Percentiles rank a stretch among this genome's conserved stretches.
These are phyloP conservation scores for Aspergillus tubingensis DNA, from an alignment of 2,329 filamentous ascomycete genomes.

Conservation along the genomic window DNA sequence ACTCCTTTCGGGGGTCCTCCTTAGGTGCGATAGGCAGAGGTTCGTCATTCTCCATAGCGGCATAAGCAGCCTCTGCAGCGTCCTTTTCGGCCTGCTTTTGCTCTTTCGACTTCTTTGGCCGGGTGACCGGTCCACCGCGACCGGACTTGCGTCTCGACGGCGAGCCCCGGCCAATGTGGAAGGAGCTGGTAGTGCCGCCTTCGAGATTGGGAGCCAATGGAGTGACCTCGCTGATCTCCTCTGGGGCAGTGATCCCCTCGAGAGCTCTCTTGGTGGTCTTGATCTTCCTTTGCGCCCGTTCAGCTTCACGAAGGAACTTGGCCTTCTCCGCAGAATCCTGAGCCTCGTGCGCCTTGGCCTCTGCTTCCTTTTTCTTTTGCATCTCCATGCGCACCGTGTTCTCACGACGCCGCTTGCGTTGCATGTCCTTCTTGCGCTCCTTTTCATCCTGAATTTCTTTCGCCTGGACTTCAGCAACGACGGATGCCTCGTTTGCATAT, in stretches of 20 bases:
- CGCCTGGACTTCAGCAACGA: conserved; percentile 82
- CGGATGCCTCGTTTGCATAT: conserved; percentile 74
- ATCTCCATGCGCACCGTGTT: conserved; percentile 88
- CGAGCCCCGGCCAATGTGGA: conserved; percentile 66
- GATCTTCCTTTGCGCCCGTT: conserved; percentile 89
- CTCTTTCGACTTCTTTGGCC: conserved; percentile 85
- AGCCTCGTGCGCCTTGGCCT: conserved; percentile 74
- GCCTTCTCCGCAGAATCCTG: conserved; percentile 80
- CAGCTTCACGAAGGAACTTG: conserved; percentile 80
- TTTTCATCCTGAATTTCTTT: conserved; percentile 93
- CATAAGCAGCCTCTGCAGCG: conserved; percentile 83
- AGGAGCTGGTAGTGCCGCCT: conserved; percentile 81
- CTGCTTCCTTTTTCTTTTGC: conserved; percentile 77
- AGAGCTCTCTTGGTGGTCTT: conserved; percentile 85
- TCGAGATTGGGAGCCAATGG: conserved; percentile 78
- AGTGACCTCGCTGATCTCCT: conserved; percentile 73
- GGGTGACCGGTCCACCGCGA: conserved; percentile 52
- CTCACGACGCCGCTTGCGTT: conserved; percentile 90
- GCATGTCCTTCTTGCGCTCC: conserved; percentile 99
- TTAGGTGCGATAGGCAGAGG: conserved; percentile 56
- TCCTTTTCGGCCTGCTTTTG: conserved; percentile 70
- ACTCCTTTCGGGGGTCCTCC: conserved; percentile 53
- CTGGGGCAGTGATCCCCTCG: conserved; percentile 72
- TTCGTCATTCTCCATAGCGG: conserved; percentile 58
- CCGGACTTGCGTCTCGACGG: conserved; percentile 57